phyloP scores from a whole-genome alignment of 495 filamentous ascomycete species.

The Penicillium silybi region DNA sequence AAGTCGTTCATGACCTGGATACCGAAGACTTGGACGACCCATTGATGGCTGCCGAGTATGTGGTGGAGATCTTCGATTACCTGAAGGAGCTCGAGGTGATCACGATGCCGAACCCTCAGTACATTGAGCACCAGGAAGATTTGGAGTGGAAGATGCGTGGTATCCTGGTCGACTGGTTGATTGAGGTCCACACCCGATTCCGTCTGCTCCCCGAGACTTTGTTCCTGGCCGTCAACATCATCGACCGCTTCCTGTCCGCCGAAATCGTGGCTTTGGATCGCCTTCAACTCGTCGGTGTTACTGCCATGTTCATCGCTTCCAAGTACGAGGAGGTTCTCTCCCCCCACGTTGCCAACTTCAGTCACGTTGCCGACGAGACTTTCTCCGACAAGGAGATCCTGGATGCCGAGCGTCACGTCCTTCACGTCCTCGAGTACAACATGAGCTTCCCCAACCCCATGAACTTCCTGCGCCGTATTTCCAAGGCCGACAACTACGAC shows the following conservation, averaged over 20 bases:
- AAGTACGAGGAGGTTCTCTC: constrained; percentile 99
- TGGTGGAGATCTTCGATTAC: constrained; percentile 96
- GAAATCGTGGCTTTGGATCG: constrained; percentile 94
- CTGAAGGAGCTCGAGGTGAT: constrained; percentile 78
- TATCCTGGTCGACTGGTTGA: constrained; percentile 96
- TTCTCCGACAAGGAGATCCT: constrained; percentile 95
- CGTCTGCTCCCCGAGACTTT: constrained; percentile 95
- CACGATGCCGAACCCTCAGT: constrained; percentile 84
- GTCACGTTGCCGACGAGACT: constrained; percentile 92
- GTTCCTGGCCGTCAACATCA: constrained; percentile 95
- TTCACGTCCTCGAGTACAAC: constrained; percentile 89
- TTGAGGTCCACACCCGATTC: constrained; percentile 97
- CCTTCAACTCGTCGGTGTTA: constrained; percentile 92
- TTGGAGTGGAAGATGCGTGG: constrained; percentile 98
- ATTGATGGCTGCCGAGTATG: constrained; percentile 96
- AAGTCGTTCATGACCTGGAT: constrained; percentile 58
- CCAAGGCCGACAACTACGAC: constrained; percentile 97
- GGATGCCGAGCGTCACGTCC: constrained; percentile 91
- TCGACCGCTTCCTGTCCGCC: constrained; percentile 91
- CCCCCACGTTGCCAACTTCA: constrained; percentile 94
- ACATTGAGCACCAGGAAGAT: constrained; percentile 90
- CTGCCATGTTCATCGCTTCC: constrained; percentile 97
- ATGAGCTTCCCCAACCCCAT: constrained; percentile 98
- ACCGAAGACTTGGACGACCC: constrained; percentile 87
- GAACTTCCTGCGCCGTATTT: constrained; percentile 98